phyloP scores from a whole-genome alignment of 805 yeast genomes.

The Danielozyma ontarioensis region DNA sequence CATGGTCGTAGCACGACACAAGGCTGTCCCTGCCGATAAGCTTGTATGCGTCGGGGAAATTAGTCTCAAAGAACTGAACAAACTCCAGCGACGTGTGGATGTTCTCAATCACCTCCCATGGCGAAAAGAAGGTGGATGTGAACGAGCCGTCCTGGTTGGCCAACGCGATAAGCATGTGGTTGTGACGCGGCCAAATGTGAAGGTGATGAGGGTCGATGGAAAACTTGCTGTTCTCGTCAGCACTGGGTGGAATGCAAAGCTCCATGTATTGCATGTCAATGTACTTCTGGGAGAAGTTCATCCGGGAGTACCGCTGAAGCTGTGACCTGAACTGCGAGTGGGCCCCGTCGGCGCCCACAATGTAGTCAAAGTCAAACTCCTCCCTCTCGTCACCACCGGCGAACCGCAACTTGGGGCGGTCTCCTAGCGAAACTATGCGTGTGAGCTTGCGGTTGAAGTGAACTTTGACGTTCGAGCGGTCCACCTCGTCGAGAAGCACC shows the following conservation, averaged over 20 bases:
- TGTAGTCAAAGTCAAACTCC: constrained; percentile 43
- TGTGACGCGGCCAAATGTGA: constrained; percentile 89
- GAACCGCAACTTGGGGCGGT: constrained; percentile 19
- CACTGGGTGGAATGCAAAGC: constrained; percentile 59
- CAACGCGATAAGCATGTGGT: constrained; percentile 84
- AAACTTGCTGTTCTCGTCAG: constrained; percentile 30
- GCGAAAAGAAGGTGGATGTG: constrained; percentile 85
- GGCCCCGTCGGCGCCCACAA: constrained; percentile 86
- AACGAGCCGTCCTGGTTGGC: constrained; percentile 84
- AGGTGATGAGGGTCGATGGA: constrained; percentile 66
- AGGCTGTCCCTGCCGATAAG: constrained; percentile 60
- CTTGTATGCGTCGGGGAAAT: constrained; percentile 72
- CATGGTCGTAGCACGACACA: constrained; percentile 42
- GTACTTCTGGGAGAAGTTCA: constrained; percentile 71
- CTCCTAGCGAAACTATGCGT: constrained; percentile 24
- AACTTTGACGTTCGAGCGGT: constrained; percentile 37
- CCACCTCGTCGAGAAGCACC: constrained; percentile 56
- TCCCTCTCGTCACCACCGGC: constrained; percentile 12
- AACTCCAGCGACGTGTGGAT: constrained; percentile 42
- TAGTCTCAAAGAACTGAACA: constrained; percentile 46
- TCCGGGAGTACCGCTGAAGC: constrained; percentile 58
- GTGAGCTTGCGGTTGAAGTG: constrained; percentile 55
- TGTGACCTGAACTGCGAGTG: constrained; percentile 68
- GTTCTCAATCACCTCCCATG: constrained; percentile 61
- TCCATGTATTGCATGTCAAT: constrained; percentile 84